Evolutionary conservation across 2,329 filamentous ascomycete species (phyloP).

Genomic region (Knufia fluminis): DNA sequence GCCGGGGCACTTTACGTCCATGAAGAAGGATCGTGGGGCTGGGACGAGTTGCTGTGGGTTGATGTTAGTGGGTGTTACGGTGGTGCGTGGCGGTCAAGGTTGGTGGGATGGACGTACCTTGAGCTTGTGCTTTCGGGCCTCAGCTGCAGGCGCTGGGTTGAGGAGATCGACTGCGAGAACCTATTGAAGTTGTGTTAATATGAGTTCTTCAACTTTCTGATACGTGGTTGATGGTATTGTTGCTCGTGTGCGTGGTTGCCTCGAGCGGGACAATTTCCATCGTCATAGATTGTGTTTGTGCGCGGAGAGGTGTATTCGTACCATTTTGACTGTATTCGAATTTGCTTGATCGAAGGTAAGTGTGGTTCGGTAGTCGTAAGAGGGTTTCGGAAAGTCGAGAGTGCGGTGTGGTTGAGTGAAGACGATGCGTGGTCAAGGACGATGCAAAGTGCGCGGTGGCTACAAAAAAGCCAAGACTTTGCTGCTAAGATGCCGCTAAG

Average conservation of each 20-base stretch:
- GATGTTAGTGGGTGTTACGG: slow-evolving; percentile 15
- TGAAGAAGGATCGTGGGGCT: slow-evolving; percentile 98
- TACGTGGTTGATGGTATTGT: slow-evolving; percentile 14
- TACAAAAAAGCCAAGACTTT: too few species aligned
- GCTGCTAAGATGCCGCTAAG: too few species aligned
- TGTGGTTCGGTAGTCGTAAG: background rate
- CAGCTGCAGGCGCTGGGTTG: slow-evolving; percentile 94
- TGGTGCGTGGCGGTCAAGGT: slow-evolving; percentile 19
- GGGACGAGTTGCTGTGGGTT: slow-evolving; percentile 75
- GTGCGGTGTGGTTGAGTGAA: background rate
- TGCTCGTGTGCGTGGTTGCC: slow-evolving; percentile 21
- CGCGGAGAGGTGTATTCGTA: slow-evolving; percentile 37
- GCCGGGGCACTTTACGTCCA: slow-evolving; percentile 99
- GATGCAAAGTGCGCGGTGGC: too few species aligned
- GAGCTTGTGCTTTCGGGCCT: slow-evolving; percentile 99
- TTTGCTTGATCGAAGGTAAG: slow-evolving; percentile 27
- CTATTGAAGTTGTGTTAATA: slow-evolving; percentile 41
- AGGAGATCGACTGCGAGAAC: slow-evolving; percentile 99
- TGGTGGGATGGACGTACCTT: slow-evolving; percentile 59
- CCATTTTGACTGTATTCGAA: slow-evolving; percentile 55
- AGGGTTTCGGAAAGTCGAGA: background rate
- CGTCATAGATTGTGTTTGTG: slow-evolving; percentile 11
- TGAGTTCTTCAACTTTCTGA: slow-evolving; percentile 8
- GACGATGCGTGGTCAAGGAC: slow-evolving; percentile 2
- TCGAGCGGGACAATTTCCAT: slow-evolving; percentile 16